phyloP scores from a whole-genome alignment of 2,329 filamentous ascomycete species.

The Dothistroma septosporum region DNA sequence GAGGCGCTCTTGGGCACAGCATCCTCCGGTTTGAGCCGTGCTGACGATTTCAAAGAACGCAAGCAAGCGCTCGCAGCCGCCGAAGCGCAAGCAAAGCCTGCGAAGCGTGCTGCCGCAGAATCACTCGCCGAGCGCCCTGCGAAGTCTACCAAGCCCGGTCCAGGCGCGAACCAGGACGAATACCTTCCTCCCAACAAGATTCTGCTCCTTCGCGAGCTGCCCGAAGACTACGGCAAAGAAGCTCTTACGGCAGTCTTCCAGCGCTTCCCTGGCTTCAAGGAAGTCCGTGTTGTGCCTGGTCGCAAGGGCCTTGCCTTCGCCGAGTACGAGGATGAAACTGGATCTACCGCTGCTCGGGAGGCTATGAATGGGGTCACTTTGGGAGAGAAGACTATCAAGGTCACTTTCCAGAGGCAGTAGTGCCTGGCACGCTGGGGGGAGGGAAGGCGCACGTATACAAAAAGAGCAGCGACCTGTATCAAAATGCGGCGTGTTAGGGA shows the following conservation, averaged over 20 bases:
- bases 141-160: conserved; percentile 67
- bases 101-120: conserved; percentile 55
- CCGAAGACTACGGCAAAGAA: conserved; percentile 80
- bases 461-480: neutral
- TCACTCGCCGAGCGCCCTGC: conserved; percentile 51
- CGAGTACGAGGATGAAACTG: conserved; percentile 87
- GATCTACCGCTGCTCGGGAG: conserved; percentile 90
- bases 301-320: conserved; percentile 89
- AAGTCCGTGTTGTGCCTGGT: conserved; percentile 84
- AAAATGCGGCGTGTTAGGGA: neutral
- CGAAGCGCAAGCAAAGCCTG: conserved; percentile 57
- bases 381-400: conserved; percentile 77
- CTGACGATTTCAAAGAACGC: conserved; percentile 48
- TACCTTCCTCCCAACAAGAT: conserved; percentile 97
- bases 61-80: conserved; percentile 80
- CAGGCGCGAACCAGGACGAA: conserved; percentile 85
- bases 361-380: conserved; percentile 81
- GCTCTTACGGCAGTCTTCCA: conserved; percentile 75
- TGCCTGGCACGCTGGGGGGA: neutral
- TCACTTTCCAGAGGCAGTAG: conserved; percentile 90
- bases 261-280: conserved; percentile 88
- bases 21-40: neutral
- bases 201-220: conserved; percentile 87
- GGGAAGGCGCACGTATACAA: neutral
- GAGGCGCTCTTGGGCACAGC: conserved; percentile 45